These are phyloP conservation scores for Raphidocelis subcapitata DNA, from an alignment of 139 green algal species.

Conservation along the genomic window DNA sequence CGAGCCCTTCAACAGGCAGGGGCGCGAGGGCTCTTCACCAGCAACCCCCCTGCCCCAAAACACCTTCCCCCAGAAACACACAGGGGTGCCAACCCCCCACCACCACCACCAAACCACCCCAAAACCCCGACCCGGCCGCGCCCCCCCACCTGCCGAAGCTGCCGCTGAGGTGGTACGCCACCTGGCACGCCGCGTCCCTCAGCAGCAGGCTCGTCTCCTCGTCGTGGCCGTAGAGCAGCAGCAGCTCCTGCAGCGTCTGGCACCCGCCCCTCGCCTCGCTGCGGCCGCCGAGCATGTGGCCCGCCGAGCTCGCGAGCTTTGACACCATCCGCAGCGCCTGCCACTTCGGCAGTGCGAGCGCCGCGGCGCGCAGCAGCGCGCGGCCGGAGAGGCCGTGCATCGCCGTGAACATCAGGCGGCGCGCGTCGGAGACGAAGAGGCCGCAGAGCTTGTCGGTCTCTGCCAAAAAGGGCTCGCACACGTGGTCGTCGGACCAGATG, in stretches of 20 bases:
- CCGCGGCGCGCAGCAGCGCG: conserved; percentile 18
- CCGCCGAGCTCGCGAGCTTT: conserved; percentile 11
- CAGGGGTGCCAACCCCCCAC: no score
- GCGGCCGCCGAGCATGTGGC: background rate
- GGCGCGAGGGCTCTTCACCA: no score
- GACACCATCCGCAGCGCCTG: conserved; percentile 26
- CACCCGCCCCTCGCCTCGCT: conserved; percentile 9
- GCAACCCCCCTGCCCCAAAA: no score
- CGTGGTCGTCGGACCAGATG: conserved; percentile 20
- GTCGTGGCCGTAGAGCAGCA: conserved; percentile 30
- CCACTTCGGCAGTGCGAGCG: conserved; percentile 27
- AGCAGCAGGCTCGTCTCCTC: conserved; percentile 9
- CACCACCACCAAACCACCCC: no score
- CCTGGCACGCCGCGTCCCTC: conserved; percentile 5
- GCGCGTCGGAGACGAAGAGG: conserved; percentile 7
- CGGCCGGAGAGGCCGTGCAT: conserved; percentile 19
- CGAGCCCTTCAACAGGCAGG: no score
- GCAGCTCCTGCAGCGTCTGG: conserved; percentile 25
- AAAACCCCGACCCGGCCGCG: no score
- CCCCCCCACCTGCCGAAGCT: conserved; percentile 7
- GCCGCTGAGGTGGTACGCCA: conserved; percentile 32
- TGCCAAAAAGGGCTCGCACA: background rate
- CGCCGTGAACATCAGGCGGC: conserved; percentile 5
- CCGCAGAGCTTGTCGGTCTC: conserved; percentile 26
- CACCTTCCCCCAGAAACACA: no score